Evolutionary conservation across 2,329 filamentous ascomycete genomes (phyloP).

Genomic region (Penicillium sp.): DNA sequence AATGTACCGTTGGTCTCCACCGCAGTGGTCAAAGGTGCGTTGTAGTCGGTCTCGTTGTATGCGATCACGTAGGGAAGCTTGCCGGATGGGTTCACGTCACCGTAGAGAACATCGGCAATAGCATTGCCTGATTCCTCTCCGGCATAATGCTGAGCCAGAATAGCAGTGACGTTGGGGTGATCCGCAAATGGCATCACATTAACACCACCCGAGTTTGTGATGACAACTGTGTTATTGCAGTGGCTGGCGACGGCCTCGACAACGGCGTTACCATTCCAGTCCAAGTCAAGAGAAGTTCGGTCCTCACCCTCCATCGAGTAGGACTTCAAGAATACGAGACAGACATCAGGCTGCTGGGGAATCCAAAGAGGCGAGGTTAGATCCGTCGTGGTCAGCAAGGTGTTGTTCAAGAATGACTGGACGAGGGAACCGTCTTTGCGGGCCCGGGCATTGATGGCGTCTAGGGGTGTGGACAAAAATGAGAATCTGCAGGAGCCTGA

Average conservation of each 20-base stretch:
- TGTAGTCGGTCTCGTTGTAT: conserved; percentile 58
- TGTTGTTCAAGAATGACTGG: conserved; percentile 17
- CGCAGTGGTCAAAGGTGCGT: conserved; percentile 17
- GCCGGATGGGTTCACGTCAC: conserved; percentile 57
- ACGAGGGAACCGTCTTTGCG: conserved; percentile 23
- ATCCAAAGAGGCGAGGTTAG: not conserved
- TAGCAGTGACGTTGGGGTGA: conserved; percentile 63
- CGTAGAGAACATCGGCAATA: conserved; percentile 58
- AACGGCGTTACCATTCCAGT: conserved; percentile 58
- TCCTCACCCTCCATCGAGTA: conserved; percentile 40
- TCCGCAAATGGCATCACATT: conserved; percentile 62
- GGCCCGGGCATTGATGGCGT: conserved; percentile 27
- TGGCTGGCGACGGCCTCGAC: conserved; percentile 58
- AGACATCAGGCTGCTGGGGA: conserved; percentile 5
- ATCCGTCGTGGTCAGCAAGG: conserved; percentile 4
- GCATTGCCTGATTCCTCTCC: conserved; percentile 63
- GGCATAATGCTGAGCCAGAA: conserved; percentile 64
- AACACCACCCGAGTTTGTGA: conserved; percentile 65
- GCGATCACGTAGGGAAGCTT: conserved; percentile 64
- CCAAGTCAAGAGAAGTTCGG: conserved; percentile 34
- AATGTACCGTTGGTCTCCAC: conserved; percentile 9
- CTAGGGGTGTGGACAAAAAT: conserved; percentile 15
- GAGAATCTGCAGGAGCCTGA: conserved; percentile 14
- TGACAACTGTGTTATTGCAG: conserved; percentile 64
- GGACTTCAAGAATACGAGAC: conserved; percentile 64